phyloP scores from a whole-genome alignment of 2,329 filamentous ascomycete genomes.

The Talaromyces sp. region DNA sequence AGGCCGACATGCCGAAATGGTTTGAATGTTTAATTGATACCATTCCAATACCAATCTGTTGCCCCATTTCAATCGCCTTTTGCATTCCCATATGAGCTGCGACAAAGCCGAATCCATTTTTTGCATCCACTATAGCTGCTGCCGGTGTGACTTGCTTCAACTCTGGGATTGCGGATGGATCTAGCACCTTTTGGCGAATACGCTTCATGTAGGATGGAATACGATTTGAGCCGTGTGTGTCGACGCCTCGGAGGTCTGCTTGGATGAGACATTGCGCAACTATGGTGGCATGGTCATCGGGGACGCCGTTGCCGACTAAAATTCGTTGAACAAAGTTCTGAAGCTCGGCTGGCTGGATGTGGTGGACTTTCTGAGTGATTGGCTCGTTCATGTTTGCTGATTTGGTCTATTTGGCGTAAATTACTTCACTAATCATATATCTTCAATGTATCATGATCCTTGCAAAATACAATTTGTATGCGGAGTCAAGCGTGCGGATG shows the following conservation, averaged over 20 bases:
- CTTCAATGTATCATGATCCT: neutral
- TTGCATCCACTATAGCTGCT: slow-evolving; percentile 64
- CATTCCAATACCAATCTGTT: slow-evolving; percentile 67
- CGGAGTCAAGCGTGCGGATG: neutral
- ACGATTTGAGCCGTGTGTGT: slow-evolving; percentile 75
- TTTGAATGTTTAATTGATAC: slow-evolving; percentile 72
- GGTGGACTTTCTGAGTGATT: neutral
- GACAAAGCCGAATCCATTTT: slow-evolving; percentile 73
- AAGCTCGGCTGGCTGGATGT: slow-evolving; percentile 5
- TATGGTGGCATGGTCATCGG: slow-evolving; percentile 56
- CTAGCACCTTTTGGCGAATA: slow-evolving; percentile 65
- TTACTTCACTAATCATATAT: neutral
- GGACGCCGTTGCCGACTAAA: slow-evolving; percentile 51
- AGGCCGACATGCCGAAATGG: slow-evolving; percentile 80
- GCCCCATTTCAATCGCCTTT: slow-evolving; percentile 64
- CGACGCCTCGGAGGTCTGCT: slow-evolving; percentile 73
- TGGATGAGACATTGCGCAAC: slow-evolving; percentile 67
- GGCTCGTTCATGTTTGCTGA: neutral
- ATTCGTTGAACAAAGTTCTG: slow-evolving; percentile 28
- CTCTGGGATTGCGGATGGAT: slow-evolving; percentile 57
- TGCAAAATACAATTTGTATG: neutral
- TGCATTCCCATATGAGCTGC: slow-evolving; percentile 65
- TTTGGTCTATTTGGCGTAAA: neutral
- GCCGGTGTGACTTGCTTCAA: slow-evolving; percentile 64
- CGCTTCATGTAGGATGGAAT: slow-evolving; percentile 75